Evolutionary conservation across 139 green algal species (phyloP), one percentile per base, ranked within the genome.

Genomic region (Micromonas pusilla): DNA sequence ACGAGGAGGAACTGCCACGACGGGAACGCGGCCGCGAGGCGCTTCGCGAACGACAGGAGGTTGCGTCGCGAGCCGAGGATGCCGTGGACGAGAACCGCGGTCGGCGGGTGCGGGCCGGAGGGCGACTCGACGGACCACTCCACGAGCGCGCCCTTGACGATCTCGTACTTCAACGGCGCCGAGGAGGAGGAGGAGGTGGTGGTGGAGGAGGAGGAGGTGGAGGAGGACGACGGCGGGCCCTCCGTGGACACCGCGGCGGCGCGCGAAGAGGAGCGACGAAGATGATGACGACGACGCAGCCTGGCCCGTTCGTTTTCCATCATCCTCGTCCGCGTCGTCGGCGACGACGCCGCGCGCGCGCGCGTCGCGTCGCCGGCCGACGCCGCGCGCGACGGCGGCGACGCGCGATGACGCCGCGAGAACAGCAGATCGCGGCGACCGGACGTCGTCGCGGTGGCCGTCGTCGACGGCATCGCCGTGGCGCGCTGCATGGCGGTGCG

Each of bases 61-160:
- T 98, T 98, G 16, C 86, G 86, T 2, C 89, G 84, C 4, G 79
- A 89, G 53, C 94, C 94, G 32, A 98, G 79, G 33, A 98, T 97
- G 72, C 94, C 94, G 81, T 98, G 94, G 3, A 97, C 83, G 30
- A 98, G 83, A 1, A 98, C 93, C 0, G 87, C 90, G 0, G 94
- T 98, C 3, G 94, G 94, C 2, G 90, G 87, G 0, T 79, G 77
- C 30, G 67, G 66, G 31, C 45, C 37, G 20, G 19, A 21, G 30
- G 33, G 74, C 21, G 36, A 26, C 74, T 78, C 72, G 37, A 52
- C 81, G 65, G 66, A 83, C n/a, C 60, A 72, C 54, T 79, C 76
- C 37, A 88, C 84, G 37, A 91, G 77, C 25, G 86, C 52, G 23
- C 88, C 88, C 68, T 88, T 67, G 2, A 91, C 68, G 3, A 92